Evolutionary conservation across 2,329 filamentous ascomycete genomes (phyloP), one percentile per base, ranked within the genome.

Genomic region (Alternaria brassicicola): DNA sequence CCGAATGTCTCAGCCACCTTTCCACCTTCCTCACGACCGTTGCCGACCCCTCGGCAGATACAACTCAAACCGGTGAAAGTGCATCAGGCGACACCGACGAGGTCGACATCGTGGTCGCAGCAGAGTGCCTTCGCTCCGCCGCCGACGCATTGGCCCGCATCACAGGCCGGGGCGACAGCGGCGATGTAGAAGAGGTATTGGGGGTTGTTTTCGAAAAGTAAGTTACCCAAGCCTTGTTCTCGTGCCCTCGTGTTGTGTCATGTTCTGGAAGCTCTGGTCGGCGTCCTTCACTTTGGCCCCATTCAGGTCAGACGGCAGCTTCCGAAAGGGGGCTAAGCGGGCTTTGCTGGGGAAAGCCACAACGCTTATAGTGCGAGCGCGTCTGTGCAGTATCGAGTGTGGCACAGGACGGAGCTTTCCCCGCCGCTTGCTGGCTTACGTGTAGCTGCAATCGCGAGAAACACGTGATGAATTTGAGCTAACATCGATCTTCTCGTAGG

Each of bases 131-230:
- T 54, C 88, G 95, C 41, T 68, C 68, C n/a, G 74, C 73, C 12
- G 74, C 72, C 36, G 72, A 76, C n/a, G 62, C 70, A 15, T 61
- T 76, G n/a, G 90, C 92, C 2, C 87, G 88, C 56, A 96, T 98
- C 68, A 98, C 93, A 1, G 95, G 95, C 0, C 87, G 87, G 54
- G 93, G 93, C 1, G 91, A 93, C 68, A 86, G 85, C 38, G 91
- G 93, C 2, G 94, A 98, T 77, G 92, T 98, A 15, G 94, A 99
- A 75, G 95, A 98, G 73, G 92, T 99, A 7, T 80, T 99, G 42
- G 95, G 95, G 0, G 93, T 99, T 21, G 93, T 99, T 4, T 99
- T 99, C 80, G 94, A 98, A 77, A 98, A 96, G 91, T 96, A 80
- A 83, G 86, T 86, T 36, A 52, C 19, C 28, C 36, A 25, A 25